phyloP scores from a whole-genome alignment of 345 rosid genomes.

The Diplotaxis tenuifolia region DNA sequence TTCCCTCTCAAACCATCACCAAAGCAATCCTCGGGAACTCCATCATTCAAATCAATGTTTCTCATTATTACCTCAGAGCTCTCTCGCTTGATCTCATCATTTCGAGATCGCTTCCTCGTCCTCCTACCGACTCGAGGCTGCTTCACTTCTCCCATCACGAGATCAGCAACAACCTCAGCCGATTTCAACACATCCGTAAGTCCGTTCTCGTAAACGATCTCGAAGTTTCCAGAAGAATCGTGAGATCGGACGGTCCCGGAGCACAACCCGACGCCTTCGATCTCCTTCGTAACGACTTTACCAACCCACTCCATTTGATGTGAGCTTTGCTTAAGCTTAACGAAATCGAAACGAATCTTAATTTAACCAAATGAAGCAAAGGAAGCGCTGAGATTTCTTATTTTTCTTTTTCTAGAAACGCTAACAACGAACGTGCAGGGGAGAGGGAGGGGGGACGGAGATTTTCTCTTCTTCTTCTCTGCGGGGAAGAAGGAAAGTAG shows the following conservation, averaged over 20 bases:
- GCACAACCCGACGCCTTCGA: constrained; percentile 45
- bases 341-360: constrained; percentile 23
- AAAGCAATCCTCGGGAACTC: constrained; percentile 30
- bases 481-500: constrained; percentile 17
- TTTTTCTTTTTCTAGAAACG: background rate
- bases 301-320: constrained; percentile 64
- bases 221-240: constrained; percentile 54
- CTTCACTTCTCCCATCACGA: constrained; percentile 34
- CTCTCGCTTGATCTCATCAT: constrained; percentile 32
- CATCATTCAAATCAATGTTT: constrained; percentile 52
- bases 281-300: constrained; percentile 53
- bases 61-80: constrained; percentile 28
- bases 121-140: constrained; percentile 43
- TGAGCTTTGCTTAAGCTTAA: constrained; percentile 11
- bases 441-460: constrained; percentile 20
- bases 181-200: constrained; percentile 57
- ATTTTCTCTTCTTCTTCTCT: constrained; percentile 19
- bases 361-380: background rate
- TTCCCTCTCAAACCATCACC: constrained; percentile 41
- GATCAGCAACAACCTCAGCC: constrained; percentile 40
- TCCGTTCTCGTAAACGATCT: constrained; percentile 65
- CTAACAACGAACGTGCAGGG: constrained; percentile 22
- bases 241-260: constrained; percentile 58
- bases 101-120: constrained; percentile 53
- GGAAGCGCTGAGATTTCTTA: background rate